Evolutionary conservation across 768 basidiomycete genomes (phyloP), one percentile per base, ranked within the genome.

Genomic region (Chlorophyllum brunneum): DNA sequence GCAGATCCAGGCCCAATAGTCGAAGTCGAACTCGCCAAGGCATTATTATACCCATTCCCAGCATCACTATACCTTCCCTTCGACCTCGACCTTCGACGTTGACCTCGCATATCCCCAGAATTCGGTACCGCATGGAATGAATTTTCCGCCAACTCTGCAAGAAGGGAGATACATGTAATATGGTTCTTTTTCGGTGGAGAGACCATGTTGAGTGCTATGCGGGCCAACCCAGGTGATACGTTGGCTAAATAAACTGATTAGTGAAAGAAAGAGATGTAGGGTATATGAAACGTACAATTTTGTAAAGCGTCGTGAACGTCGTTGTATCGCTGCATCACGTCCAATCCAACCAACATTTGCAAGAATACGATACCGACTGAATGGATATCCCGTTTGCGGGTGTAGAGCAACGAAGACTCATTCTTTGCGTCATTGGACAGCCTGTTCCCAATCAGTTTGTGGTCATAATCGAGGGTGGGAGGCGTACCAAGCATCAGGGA

Each of bases 281-380:
- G 51, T 36, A 46, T 15, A 16, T 23, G 51, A n/a, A 24, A 63
- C 78, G 37, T 63, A 86, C 87, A 73, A 42, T 72, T 72, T 49
- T 75, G 73, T 6, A 89, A 66, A 2, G 86, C 88, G 22, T 73
- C 70, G 13, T 80, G 76, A 2, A 80, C 75, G 51, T 82, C 79
- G 24, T 70, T 65, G 58, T 74, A 87, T 38, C 74, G 71, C 45
- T 71, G 72, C 49, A 75, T 77, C 7, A 88, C 84, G 56, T 88
- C 80, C 46, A 83, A 67, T 0, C 94, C 94, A n/a, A 85, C 69
- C 10, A 95, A 66, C 89, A 95, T 92, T 67, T 95, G 90, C 46
- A 93, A 60, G 33, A 94, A 70, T 2, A 92, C 76, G 22, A 95
- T 78, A 0, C 89, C 93, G 0, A 84, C 81, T 38, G 81, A 78